Evolutionary conservation across 371 early-diverging fungal genomes (phyloP), one percentile per base, ranked within the genome.

Genomic region (Mortierella sp.): DNA sequence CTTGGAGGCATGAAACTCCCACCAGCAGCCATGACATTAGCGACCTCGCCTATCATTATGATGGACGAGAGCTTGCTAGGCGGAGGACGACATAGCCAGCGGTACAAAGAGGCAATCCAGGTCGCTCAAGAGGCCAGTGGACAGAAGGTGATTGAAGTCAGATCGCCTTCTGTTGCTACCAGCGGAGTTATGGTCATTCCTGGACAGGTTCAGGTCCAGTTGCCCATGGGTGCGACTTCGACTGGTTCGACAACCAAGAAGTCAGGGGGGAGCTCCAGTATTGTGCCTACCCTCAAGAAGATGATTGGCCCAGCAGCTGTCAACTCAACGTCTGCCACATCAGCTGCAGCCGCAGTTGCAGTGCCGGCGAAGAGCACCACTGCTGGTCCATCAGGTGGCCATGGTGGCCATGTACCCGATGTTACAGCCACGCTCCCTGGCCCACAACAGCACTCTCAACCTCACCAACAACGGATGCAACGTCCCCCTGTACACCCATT

Each of bases 121-220:
- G 70, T 70, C n/a, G 86, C 86, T 0, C 86, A 86, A 42, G 86
- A 82, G 54, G 86, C 82, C 2, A 86, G 82, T 38, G 80, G 82
- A 5, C 82, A 82, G 52, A 77, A 75, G 24, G 31, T 80, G 24
- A 74, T 82, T 42, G 76, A 80, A 48, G 45, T 82, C 24, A n/a
- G 60, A 0, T 73, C 81, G 0, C 76, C 86, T 0, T 52, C 42
- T 10, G 9, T 54, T 9, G 73, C 74, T 26, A 31, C 50, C 2
- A 14, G 11, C 13, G 74, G 60, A 42, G 55, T 47, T 1, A 45
- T 28, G 9, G 71, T 72, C 9, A 42, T 75, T 3, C 78, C 81
- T 0, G 65, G 55, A 2, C 76, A 65, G 31, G 52, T 60, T 44
- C 84, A 65, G 31, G 52, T 60, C 52, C 84, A 84, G 55, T 2